These are phyloP conservation scores for Didymella glomerata DNA, from an alignment of 2,329 filamentous ascomycete species.

Conservation along the genomic window DNA sequence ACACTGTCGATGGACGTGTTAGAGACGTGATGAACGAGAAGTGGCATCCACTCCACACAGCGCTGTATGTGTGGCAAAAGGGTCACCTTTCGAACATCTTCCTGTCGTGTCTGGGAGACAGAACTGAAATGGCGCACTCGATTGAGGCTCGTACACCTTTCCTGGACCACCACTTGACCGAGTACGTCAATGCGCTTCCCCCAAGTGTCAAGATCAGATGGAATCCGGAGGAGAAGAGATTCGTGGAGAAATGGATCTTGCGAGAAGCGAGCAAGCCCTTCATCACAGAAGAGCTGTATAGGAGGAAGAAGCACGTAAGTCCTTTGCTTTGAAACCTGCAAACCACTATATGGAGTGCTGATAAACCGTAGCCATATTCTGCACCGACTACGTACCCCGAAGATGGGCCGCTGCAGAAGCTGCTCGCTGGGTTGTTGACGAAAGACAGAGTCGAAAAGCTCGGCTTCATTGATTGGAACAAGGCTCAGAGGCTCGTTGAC, in stretches of 20 bases:
- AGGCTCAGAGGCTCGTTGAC: slow-evolving; percentile 29
- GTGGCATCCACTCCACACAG: slow-evolving; percentile 39
- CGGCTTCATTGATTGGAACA: slow-evolving; percentile 49
- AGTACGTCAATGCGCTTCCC: slow-evolving; percentile 51
- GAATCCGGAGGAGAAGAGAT: slow-evolving; percentile 20
- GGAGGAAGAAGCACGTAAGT: slow-evolving; percentile 53
- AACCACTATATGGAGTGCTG: not conserved
- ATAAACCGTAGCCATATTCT: slow-evolving; percentile 47
- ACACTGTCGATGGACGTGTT: slow-evolving; percentile 14
- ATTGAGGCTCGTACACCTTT: slow-evolving; percentile 54
- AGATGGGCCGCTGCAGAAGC: slow-evolving; percentile 55
- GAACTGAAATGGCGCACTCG: slow-evolving; percentile 54
- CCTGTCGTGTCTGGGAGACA: slow-evolving; percentile 55
- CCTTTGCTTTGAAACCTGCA: not conserved
- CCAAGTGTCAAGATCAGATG: slow-evolving; percentile 50
- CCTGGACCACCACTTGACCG: slow-evolving; percentile 51
- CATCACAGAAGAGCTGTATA: slow-evolving; percentile 62
- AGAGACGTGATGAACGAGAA: slow-evolving; percentile 12
- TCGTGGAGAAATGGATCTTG: slow-evolving; percentile 61
- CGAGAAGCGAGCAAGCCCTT: slow-evolving; percentile 60
- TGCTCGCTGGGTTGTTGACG: slow-evolving; percentile 37
- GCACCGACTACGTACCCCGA: slow-evolving; percentile 55
- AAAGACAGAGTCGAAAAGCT: slow-evolving; percentile 35
- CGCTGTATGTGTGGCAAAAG: slow-evolving; percentile 37
- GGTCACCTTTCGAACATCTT: slow-evolving; percentile 42